Evolutionary conservation across 2,329 filamentous ascomycete species (phyloP).

Genomic region (Cladobotryum protrusum): DNA sequence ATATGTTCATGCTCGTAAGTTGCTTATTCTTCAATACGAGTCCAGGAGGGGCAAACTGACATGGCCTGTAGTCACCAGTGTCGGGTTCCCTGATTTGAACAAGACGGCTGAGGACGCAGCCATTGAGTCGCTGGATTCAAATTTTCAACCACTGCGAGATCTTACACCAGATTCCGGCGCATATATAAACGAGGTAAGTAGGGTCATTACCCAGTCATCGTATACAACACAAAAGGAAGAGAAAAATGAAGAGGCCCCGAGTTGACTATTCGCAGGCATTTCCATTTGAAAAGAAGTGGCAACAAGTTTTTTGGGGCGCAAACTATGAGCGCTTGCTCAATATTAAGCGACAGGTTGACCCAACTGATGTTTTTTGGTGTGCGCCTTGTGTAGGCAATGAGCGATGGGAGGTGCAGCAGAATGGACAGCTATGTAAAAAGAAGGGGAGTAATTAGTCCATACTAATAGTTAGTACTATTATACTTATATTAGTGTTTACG

Average conservation of each 20-base stretch:
- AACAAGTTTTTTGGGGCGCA: conserved; percentile 36
- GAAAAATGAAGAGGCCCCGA: not conserved
- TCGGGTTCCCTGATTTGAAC: conserved; percentile 27
- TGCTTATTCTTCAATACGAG: no score
- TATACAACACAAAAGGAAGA: no score
- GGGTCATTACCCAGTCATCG: fast-evolving
- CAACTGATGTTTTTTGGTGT: conserved; percentile 43
- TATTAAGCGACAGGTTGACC: conserved; percentile 43
- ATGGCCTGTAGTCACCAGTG: conserved; percentile 19
- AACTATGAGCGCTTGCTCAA: conserved; percentile 39
- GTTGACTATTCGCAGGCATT: conserved; percentile 21
- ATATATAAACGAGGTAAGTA: conserved; percentile 40
- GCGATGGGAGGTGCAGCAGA: conserved; percentile 24
- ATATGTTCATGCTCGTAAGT: conserved; percentile 35
- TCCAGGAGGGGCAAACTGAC: not conserved
- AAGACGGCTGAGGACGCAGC: conserved; percentile 21
- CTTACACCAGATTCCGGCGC: conserved; percentile 36
- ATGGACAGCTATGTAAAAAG: conserved; percentile 22
- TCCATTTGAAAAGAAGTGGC: conserved; percentile 31
- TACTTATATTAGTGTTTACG: no score
- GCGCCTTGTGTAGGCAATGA: conserved; percentile 42
- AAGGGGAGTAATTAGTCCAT: not conserved
- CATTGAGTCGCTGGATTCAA: conserved; percentile 19
- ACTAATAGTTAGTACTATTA: no score
- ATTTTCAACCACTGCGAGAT: conserved; percentile 30